phyloP scores from a whole-genome alignment of 129 eudicot genomes.

The Tanacetum coccineum region DNA sequence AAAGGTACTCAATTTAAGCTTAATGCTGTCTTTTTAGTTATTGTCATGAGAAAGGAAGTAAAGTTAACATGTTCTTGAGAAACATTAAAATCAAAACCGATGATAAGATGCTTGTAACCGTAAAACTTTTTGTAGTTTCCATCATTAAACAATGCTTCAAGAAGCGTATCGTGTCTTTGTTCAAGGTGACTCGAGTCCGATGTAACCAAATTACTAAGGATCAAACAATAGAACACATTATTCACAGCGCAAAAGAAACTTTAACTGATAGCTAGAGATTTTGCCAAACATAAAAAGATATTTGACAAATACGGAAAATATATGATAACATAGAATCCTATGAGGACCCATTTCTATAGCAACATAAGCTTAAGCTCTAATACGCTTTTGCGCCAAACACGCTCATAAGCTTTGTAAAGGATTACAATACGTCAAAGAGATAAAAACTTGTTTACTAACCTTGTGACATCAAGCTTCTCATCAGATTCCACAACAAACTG shows the following conservation, averaged over 20 bases:
- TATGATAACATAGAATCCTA: too few relatives aligned
- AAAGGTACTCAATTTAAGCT: background rate
- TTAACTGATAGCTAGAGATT: too few relatives aligned
- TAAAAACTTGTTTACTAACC: too few relatives aligned
- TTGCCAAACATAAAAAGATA: too few relatives aligned
- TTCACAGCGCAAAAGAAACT: too few relatives aligned
- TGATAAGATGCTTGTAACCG: slow-evolving; percentile 86
- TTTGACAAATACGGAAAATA: too few relatives aligned
- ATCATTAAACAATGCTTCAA: slow-evolving; percentile 60
- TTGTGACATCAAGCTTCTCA: too few relatives aligned
- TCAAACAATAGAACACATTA: background rate
- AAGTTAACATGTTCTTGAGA: slow-evolving; percentile 84
- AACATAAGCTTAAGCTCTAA: too few relatives aligned
- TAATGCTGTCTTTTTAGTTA: slow-evolving; percentile 8
- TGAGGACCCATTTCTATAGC: too few relatives aligned
- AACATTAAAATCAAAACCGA: slow-evolving; percentile 82
- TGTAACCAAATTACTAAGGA: slow-evolving; percentile 64
- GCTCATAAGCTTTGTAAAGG: background rate
- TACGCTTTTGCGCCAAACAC: too few relatives aligned
- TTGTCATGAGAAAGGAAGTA: background rate
- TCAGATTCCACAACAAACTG: too few relatives aligned
- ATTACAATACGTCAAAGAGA: too few relatives aligned
- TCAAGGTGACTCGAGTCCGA: slow-evolving; percentile 73
- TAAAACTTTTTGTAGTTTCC: slow-evolving; percentile 89
- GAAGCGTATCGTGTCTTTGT: slow-evolving; percentile 77